Evolutionary conservation across 768 basidiomycete genomes (phyloP), one percentile per base, ranked within the genome.

Genomic region (Termitomyces sp.): DNA sequence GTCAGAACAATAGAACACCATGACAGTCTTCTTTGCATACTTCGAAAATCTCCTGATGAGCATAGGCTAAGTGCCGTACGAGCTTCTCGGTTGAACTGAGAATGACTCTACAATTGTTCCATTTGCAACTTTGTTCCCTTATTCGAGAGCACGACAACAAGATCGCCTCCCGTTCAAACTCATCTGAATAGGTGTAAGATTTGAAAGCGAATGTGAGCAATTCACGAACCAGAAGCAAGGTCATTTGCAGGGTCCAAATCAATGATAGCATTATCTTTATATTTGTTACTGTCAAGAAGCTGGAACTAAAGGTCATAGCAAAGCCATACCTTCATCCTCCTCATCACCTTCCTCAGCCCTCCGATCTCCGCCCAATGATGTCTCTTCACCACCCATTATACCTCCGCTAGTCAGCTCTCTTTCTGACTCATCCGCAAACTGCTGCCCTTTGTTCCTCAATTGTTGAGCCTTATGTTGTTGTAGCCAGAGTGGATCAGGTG

Each of bases 61-160:
- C 64, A 25, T 32, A 60, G 15, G 66, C 64, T 36, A 86, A 69
- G 75, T 91, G 89, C 20, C 71, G 67, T 42, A 80, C 67, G 55
- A 90, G 70, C 48, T 73, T 77, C 47, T 79, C 74, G 6, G 75
- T 72, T 49, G 85, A 85, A 67, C 86, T 88, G 63, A 89, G 66
- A 14, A 83, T 65, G 46, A 75, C 76, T 60, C 76, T 77, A 71
- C 89, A 92, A 32, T 76, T 75, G 59, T 71, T 72, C 89, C 89
- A 92, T 69, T 76, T 77, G 72, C 89, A 91, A 11, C 70, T 73
- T 48, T 75, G 69, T 63, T 77, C 75, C 57, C 74, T 75, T 57
- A 88, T 62, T 62, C 83, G 76, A 8, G 77, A 76, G 60, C 77
- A 81, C 57, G 86, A 79, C 60, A 83, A 68, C 57, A 76, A 69